Evolutionary conservation across 371 early-diverging fungal species (phyloP), one percentile per base, ranked within the genome.

Genomic region (Mortierella sp.): DNA sequence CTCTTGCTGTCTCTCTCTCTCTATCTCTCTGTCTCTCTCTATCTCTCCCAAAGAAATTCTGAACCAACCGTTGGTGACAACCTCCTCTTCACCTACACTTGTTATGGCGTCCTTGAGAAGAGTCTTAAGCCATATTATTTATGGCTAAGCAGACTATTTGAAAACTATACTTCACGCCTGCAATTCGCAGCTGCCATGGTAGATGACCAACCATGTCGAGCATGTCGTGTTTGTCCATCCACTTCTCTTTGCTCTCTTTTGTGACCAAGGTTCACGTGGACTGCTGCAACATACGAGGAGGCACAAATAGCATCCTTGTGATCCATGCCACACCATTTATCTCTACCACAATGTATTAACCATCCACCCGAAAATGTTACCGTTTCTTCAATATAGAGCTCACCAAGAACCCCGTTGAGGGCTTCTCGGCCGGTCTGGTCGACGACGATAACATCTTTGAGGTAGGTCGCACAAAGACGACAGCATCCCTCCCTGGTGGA

Each of bases 401-500:
- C 13, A 86, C 90, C 75, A 93, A 92, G 88, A 84, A 90, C 79
- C 96, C 96, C 13, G 94, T 95, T 21, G 94, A 95, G 84, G 96
- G 96, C 8, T 97, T 97, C 88, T 95, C 95, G 21, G 97, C 96
- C 31, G 96, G 96, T 31, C 89, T 94, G 34, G 90, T 91, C 57
- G 90, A 91, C 52, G 92, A 93, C 65, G 83, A 88, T 70, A 93
- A 95, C 89, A 91, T 97, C 76, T 95, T 92, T 84, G 94, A 92
- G 89, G 96, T 92, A 92, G 28, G 60, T 4, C 50, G 60, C 60
- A 44, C 31, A 47, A 45, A 31, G 38, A 45, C 44, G 60, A 14
- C 45, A 3, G 31, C 55, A 28, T 52, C 73, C 8, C 24, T 52
- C 73, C 8, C 24, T 24, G 21, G 19, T 1, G 6, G 14, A 65